Conservation (phyloP, 768 basidiomycete species). For the Cytidiella melzeri region DNA sequence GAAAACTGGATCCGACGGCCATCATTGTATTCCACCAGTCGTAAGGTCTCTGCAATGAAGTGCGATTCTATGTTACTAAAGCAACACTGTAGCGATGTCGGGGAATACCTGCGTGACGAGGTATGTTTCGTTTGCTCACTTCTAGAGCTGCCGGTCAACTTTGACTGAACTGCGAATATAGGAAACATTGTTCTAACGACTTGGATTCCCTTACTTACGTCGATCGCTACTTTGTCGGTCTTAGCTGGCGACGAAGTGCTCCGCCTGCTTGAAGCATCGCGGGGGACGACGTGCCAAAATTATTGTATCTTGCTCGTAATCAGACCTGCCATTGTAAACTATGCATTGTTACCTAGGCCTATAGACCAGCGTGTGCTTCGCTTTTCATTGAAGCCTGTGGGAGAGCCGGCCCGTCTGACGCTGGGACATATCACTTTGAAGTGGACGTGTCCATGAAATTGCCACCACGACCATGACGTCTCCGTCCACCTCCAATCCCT, state of each 20-base stretch:
- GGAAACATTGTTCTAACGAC: conserved; percentile 70
- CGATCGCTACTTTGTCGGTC: too few species aligned
- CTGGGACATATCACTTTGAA: not conserved
- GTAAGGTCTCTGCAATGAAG: conserved; percentile 45
- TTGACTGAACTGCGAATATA: conserved; percentile 20
- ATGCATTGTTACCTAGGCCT: not conserved
- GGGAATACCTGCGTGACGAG: conserved; percentile 97
- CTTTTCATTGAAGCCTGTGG: not conserved
- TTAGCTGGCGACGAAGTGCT: too few species aligned
- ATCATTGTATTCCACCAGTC: conserved; percentile 99
- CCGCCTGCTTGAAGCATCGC: too few species aligned
- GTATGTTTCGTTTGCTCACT: conserved; percentile 33
- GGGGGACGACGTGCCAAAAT: not conserved
- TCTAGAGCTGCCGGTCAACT: not conserved
- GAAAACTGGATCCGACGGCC: conserved; percentile 94
- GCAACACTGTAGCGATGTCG: conserved; percentile 93
- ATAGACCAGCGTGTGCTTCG: not conserved
- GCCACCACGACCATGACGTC: conserved; percentile 8
- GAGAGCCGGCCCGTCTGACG: not conserved
- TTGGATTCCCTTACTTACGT: too few species aligned
- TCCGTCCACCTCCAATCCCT: conserved; percentile 24
- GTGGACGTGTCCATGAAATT: conserved; percentile 1
- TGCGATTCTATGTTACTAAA: too few species aligned
- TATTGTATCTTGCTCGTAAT: not conserved
- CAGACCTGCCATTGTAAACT: not conserved